Base-by-base conservation (phyloP, 805 yeast species). In the Candida yuanshanica region DNA sequence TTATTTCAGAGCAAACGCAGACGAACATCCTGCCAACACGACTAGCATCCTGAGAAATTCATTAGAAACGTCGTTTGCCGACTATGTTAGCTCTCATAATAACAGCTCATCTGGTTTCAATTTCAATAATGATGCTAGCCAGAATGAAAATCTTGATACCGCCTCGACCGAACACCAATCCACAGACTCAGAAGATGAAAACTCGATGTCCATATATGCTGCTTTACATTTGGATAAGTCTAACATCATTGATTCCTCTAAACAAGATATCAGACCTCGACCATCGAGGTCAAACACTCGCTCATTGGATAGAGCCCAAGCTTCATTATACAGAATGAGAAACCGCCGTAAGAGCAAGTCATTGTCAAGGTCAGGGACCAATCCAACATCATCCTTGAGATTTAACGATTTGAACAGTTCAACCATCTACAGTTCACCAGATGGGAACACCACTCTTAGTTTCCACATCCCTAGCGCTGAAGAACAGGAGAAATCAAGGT, bases 121-220 rank as follows among this genome's bases (percentile, higher is more conserved):
- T 33, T 55, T 55, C 37, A 56, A 48, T 37, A 41, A 35, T 32
- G 49, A 49, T 8, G 48, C 48, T 4, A 46, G 39, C 11, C 22
- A 27, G 22, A 44, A 33, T 11, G 45, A 45, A 1, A 14, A 26
- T 26, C 9, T 5, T 27, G 43, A 43, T 3, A 31, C 33, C 11
- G 37, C 40, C 16, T n/a, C 11, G 5, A 14, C 42, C 6, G 39
- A 43, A 10, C 40, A 35, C 4, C 37, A 40, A 17, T 39, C 39
- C 10, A 47, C 57, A 2, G 58, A 53, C 42, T 57, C 61, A 6
- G 87, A 80, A 52, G 85, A 81, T 56, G 86, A 81, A 49, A 75
- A 77, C 11, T 81, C 79, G 0, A 79, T 81, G 85, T 78, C 85
- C 0, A 57, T 79, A 18, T 80, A 79, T 51, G 73, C 83, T 0